Evolutionary conservation across 1,284 basidiomycete genomes (phyloP).

Genomic region (Anthracocystis panici-leucophaei): DNA sequence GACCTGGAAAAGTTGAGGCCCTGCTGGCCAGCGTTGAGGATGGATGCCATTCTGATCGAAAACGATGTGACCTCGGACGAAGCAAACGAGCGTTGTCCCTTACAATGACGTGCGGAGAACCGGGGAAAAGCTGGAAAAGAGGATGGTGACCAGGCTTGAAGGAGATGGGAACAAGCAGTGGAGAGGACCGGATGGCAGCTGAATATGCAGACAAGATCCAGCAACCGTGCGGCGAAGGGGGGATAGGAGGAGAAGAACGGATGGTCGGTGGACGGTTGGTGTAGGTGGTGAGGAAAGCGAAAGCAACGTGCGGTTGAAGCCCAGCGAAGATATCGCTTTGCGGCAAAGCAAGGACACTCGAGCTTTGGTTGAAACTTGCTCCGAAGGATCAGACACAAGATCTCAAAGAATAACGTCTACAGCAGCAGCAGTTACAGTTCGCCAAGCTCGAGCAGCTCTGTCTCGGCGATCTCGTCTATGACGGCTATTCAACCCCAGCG

Average conservation of each 20-base stretch:
- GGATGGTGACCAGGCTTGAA: background rate
- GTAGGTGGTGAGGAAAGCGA: conserved; percentile 7
- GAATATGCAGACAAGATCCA: conserved; percentile 21
- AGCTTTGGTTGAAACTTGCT: background rate
- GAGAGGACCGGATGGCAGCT: conserved; percentile 8
- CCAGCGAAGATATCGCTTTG: background rate
- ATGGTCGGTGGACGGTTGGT: background rate
- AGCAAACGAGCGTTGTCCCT: background rate
- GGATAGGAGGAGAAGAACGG: background rate
- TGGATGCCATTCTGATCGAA: conserved; percentile 29
- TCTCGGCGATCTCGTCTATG: background rate
- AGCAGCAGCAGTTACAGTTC: background rate
- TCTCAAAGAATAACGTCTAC: conserved; percentile 5
- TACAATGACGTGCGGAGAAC: conserved; percentile 1
- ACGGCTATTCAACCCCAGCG: too few species aligned
- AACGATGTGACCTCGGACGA: background rate
- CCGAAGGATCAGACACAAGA: background rate
- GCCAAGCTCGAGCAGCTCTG: conserved; percentile 6
- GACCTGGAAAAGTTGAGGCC: conserved; percentile 47
- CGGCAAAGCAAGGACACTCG: background rate
- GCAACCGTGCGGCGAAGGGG: conserved; percentile 5
- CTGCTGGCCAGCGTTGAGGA: conserved; percentile 44
- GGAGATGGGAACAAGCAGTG: background rate
- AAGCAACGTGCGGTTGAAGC: background rate
- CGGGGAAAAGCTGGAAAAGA: conserved; percentile 4